phyloP scores from a whole-genome alignment of 805 yeast species.

The Lipomyces mesembrius region DNA sequence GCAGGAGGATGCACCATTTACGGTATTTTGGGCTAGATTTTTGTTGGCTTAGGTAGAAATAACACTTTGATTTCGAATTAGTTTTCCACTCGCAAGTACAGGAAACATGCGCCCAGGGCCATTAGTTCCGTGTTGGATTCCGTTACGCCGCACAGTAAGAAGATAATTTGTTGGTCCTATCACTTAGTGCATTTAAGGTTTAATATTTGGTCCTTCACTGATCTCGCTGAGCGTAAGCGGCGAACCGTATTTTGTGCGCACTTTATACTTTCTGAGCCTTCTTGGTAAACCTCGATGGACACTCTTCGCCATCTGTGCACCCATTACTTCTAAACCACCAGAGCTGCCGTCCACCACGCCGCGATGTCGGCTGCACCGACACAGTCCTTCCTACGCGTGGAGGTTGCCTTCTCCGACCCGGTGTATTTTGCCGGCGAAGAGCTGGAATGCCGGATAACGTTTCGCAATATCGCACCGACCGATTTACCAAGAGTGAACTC shows the following conservation, averaged over 20 bases:
- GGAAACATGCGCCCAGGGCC: too few relatives aligned
- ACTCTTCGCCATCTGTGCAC: background rate
- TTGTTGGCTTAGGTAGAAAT: background rate
- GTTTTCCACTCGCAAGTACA: background rate
- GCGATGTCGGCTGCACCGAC: slow-evolving; percentile 26
- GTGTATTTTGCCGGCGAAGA: slow-evolving; percentile 50
- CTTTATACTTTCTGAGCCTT: background rate
- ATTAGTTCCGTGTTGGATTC: too few relatives aligned
- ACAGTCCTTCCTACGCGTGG: slow-evolving; percentile 41
- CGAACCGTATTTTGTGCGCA: background rate
- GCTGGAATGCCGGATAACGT: slow-evolving; percentile 45
- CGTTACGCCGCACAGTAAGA: too few relatives aligned
- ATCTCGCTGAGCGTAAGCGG: background rate
- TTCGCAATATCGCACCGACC: slow-evolving; percentile 40
- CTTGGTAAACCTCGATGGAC: background rate
- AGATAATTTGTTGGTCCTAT: too few relatives aligned
- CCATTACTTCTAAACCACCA: background rate
- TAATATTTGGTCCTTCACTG: background rate
- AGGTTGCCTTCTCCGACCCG: slow-evolving; percentile 47
- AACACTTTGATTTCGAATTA: background rate
- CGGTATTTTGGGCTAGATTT: background rate
- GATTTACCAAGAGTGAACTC: slow-evolving; percentile 12
- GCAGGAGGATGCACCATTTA: background rate
- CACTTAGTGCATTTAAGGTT: background rate
- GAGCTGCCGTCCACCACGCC: slow-evolving; percentile 1